Base-by-base conservation (phyloP, 441 rosid species). In the Brassica hybrid region DNA sequence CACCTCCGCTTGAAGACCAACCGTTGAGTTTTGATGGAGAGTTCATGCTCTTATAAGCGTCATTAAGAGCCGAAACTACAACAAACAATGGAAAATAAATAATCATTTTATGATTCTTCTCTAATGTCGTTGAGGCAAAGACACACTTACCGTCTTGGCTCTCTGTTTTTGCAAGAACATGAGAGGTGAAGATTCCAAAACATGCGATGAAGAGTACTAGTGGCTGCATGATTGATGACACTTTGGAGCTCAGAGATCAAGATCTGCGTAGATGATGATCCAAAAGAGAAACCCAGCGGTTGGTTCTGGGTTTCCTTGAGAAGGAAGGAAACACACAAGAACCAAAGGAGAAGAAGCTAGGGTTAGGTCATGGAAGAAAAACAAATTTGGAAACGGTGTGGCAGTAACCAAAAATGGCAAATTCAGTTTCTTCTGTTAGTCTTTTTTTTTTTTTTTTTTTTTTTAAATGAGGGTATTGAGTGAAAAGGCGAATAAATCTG, bases 31-130 rank as follows among this genome's bases (percentile, higher is more conserved):
- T 27, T 27, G 32, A 27, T 27, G 32, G 32, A 27, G 32, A 27
- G 32, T 27, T 27, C 32, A 27, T 85, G 87, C 92, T 91, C 70
- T 88, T 92, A 68, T 79, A 93, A 87, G 89, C 89, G 48, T 88
- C 96, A 76, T 90, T 95, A 52, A 95, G 95, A 67, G 97, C 98
- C 73, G 95, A 82, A 52, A 85, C 98, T 93, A 86, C 83, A 84
- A 12, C 5, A 27, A 27, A 4, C 32, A 6, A 27, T 27, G 32
- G 21, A 21, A 21, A 27, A 27, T 5, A 27, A 27, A 27, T 27
- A 27, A 14, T 30, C 32, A 56, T 64, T 64, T 50, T 27, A 10
- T 43, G 32, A 48, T 11, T 41, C 38, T 32, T 32, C 38, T 32
- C 38, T 32, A 6, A 32, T 32, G 6, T 32, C 8, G 38, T 6